Conservation (phyloP, 495 filamentous ascomycete species). For the Hyaloscypha finlandica region DNA sequence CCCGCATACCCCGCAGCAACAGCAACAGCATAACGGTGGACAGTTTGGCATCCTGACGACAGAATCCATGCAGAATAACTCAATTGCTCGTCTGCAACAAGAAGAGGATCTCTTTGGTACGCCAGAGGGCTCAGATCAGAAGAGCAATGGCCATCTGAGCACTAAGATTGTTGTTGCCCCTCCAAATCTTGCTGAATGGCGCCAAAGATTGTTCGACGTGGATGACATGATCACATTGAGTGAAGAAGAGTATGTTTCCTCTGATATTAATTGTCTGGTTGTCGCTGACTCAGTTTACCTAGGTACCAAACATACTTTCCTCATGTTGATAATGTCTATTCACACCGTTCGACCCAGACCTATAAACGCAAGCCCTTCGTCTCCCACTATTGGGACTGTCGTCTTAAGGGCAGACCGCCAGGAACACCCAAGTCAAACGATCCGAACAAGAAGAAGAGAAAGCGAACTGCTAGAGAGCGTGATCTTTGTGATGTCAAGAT, state of each 20-base stretch:
- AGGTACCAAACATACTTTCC: conserved; percentile 90
- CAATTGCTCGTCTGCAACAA: conserved; percentile 39
- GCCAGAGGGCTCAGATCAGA: conserved; percentile 39
- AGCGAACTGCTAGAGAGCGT: conserved; percentile 71
- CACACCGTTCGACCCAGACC: conserved; percentile 81
- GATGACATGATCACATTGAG: conserved; percentile 73
- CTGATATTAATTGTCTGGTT: not conserved
- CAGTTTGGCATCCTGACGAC: conserved; percentile 51
- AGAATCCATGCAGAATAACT: conserved; percentile 38
- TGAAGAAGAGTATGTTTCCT: conserved; percentile 70
- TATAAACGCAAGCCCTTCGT: conserved; percentile 85
- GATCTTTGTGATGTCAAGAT: conserved; percentile 92
- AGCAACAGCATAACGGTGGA: conserved; percentile 33
- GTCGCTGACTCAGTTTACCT: conserved; percentile 25
- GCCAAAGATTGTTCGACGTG: conserved; percentile 74
- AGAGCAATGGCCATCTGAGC: conserved; percentile 54
- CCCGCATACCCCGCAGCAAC: conserved; percentile 39
- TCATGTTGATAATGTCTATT: conserved; percentile 90
- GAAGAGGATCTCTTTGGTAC: conserved; percentile 38
- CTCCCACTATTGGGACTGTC: conserved; percentile 89
- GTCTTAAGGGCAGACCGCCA: conserved; percentile 80
- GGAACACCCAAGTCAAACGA: conserved; percentile 84
- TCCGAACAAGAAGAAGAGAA: conserved; percentile 87
- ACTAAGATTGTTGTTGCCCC: conserved; percentile 64
- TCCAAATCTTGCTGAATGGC: conserved; percentile 71